Percentiles rank a stretch among this genome's conserved stretches.
Conservation (phyloP, 148 eudicot genomes). For the Gaultheria prostrata region DNA sequence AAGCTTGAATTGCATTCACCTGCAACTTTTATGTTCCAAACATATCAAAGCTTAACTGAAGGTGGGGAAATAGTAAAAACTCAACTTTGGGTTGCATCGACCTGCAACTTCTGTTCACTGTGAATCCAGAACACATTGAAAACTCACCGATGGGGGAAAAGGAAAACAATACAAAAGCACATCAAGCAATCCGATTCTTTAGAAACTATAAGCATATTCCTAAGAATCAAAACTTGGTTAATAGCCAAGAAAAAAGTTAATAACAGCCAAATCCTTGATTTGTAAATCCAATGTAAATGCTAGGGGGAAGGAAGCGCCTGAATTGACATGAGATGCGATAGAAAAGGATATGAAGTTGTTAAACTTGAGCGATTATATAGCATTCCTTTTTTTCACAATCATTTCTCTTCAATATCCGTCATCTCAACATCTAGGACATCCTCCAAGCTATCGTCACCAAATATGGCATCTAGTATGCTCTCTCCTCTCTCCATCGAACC, state of each 20-base stretch:
- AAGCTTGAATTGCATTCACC: constrained; percentile 91
- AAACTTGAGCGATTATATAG: too few species aligned
- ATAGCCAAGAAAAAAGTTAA: too few species aligned
- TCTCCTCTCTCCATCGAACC: constrained; percentile 54
- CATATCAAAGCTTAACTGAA: background rate
- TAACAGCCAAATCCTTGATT: too few species aligned
- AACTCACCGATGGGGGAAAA: background rate
- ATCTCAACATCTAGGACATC: constrained; percentile 62
- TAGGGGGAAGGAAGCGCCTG: too few species aligned
- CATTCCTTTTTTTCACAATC: too few species aligned
- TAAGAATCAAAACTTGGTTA: background rate
- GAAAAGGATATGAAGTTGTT: background rate
- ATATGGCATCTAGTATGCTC: constrained; percentile 48
- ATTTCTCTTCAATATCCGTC: constrained; percentile 77
- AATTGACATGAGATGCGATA: too few species aligned
- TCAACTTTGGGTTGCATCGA: background rate
- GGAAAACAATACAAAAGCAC: background rate
- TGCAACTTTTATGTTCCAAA: constrained; percentile 18
- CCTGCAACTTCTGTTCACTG: background rate
- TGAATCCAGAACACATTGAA: background rate
- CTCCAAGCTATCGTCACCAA: constrained; percentile 47
- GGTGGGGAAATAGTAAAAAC: background rate
- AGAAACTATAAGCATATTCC: background rate
- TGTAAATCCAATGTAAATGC: too few species aligned
- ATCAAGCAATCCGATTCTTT: background rate